These are phyloP conservation scores for Pseudopediastrum boryanum DNA, from an alignment of 139 green algal species.

Conservation along the genomic window DNA sequence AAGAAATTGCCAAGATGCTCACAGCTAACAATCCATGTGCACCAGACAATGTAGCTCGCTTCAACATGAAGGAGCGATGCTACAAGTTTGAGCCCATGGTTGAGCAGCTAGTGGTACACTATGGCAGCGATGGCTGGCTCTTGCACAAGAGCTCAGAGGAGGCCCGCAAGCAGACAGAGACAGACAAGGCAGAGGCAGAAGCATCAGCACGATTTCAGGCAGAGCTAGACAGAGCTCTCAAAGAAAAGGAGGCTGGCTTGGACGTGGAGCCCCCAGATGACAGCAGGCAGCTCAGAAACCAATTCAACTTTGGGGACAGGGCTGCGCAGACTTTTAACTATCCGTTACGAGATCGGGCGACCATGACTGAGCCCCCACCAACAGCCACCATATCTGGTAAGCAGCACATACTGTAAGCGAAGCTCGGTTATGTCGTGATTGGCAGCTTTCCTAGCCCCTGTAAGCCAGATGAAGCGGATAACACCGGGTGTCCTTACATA, in stretches of 20 bases:
- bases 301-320: slow-evolving; percentile 93
- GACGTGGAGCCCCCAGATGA: slow-evolving; percentile 60
- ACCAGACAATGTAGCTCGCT: slow-evolving; percentile 82
- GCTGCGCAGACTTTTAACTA: slow-evolving; percentile 71
- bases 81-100: slow-evolving; percentile 86
- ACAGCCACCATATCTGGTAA: slow-evolving; percentile 59
- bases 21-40: slow-evolving; percentile 85
- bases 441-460: no score
- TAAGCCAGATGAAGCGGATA: no score
- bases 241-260: slow-evolving; percentile 40
- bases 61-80: slow-evolving; percentile 75
- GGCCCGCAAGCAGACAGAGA: slow-evolving; percentile 59
- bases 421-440: no score
- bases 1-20: slow-evolving; percentile 88
- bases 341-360: slow-evolving; percentile 63
- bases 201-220: slow-evolving; percentile 40
- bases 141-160: slow-evolving; percentile 80
- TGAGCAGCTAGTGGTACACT: slow-evolving; percentile 64
- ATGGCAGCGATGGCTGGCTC: slow-evolving; percentile 75
- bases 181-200: slow-evolving; percentile 32
- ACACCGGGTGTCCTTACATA: no score
- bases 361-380: slow-evolving; percentile 82
- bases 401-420: not conserved
- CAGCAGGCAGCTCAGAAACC: slow-evolving; percentile 82
- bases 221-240: slow-evolving; percentile 50